Evolutionary conservation across 345 rosid species (phyloP).

Genomic region (Erysimum cheiranthoides): DNA sequence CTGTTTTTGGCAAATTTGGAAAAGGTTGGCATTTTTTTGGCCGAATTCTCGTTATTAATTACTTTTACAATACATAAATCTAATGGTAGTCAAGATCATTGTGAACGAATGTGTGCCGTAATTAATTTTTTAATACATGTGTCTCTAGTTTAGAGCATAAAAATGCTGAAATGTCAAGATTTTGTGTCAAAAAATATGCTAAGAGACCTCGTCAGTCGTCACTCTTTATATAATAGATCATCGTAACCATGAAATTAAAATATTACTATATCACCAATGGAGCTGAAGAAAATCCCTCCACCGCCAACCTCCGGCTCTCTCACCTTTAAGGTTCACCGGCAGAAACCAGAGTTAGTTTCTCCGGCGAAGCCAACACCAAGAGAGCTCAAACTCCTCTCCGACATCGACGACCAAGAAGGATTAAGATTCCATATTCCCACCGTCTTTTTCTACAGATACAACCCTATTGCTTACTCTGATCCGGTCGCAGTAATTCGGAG

Average conservation of each 20-base stretch:
- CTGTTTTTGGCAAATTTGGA: too few relatives aligned
- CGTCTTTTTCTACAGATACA: slow-evolving; percentile 45
- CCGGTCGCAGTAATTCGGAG: slow-evolving; percentile 40
- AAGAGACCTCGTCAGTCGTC: neutral
- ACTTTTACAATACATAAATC: too few relatives aligned
- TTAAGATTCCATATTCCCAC: slow-evolving; percentile 52
- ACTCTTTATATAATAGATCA: neutral
- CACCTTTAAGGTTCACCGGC: slow-evolving; percentile 48
- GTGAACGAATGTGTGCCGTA: neutral
- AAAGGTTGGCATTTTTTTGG: too few relatives aligned
- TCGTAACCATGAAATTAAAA: neutral
- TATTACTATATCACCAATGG: slow-evolving; percentile 4
- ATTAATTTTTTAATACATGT: too few relatives aligned
- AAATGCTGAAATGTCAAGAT: neutral
- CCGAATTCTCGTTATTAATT: too few relatives aligned
- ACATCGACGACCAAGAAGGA: slow-evolving; percentile 63
- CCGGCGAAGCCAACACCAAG: slow-evolving; percentile 60
- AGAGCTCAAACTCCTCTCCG: slow-evolving; percentile 56
- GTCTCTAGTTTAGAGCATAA: neutral
- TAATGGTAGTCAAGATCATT: neutral
- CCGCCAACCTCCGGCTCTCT: slow-evolving; percentile 19
- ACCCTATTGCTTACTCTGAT: slow-evolving; percentile 36
- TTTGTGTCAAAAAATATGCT: too few relatives aligned
- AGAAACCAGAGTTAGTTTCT: slow-evolving; percentile 48
- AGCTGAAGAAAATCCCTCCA: slow-evolving; percentile 25